Evolutionary conservation across 305 asterid species (phyloP).

Genomic region (Petunia hybrid): DNA sequence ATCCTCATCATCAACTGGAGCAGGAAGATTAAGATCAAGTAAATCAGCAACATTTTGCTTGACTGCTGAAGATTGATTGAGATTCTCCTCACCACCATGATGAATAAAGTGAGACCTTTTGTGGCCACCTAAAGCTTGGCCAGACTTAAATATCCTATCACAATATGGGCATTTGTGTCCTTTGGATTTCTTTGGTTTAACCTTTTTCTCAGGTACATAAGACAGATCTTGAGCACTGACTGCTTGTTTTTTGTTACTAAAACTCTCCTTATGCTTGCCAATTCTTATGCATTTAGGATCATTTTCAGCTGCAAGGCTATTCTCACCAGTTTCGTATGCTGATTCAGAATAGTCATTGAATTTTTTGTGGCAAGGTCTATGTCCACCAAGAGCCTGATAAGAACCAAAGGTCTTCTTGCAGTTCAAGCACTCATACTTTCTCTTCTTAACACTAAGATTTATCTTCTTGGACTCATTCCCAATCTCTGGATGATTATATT

Average conservation of each 20-base stretch:
- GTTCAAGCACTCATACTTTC: slow-evolving; percentile 72
- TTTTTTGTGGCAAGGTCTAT: slow-evolving; percentile 82
- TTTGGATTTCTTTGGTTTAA: slow-evolving; percentile 59
- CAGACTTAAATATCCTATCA: slow-evolving; percentile 76
- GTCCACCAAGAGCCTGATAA: slow-evolving; percentile 94
- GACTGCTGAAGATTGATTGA: slow-evolving; percentile 25
- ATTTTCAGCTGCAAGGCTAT: slow-evolving; percentile 49
- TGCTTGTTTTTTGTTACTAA: slow-evolving; percentile 46
- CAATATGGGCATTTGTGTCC: slow-evolving; percentile 82
- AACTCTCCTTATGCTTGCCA: slow-evolving; percentile 48
- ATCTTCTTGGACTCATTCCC: slow-evolving; percentile 45
- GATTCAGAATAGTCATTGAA: slow-evolving; percentile 51
- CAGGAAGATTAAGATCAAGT: slow-evolving; percentile 79
- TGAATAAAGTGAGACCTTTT: slow-evolving; percentile 86
- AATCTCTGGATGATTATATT: slow-evolving; percentile 41
- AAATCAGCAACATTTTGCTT: slow-evolving; percentile 50
- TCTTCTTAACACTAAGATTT: slow-evolving; percentile 44
- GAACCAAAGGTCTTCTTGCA: slow-evolving; percentile 78
- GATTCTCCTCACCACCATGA: slow-evolving; percentile 42
- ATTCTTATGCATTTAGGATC: slow-evolving; percentile 21
- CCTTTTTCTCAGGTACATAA: slow-evolving; percentile 44
- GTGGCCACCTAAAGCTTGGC: slow-evolving; percentile 99
- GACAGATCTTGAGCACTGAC: slow-evolving; percentile 43
- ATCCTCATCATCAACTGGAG: slow-evolving; percentile 65
- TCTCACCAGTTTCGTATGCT: slow-evolving; percentile 61